phyloP scores from a whole-genome alignment of 768 basidiomycete genomes.

The Mycena kentingensis region DNA sequence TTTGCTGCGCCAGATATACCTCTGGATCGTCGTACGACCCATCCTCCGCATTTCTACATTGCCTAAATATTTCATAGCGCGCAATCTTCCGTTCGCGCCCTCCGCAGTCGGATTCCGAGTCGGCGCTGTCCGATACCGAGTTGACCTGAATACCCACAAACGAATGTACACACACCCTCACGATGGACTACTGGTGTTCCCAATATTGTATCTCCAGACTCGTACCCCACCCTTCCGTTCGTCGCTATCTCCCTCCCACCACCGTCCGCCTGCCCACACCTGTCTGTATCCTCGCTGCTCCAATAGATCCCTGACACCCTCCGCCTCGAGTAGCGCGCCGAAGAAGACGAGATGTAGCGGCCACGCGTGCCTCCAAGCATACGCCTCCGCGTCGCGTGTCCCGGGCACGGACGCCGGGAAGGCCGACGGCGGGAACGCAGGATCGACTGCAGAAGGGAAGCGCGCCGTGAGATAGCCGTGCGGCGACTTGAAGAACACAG shows the following conservation, averaged over 20 bases:
- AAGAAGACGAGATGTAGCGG: constrained; percentile 84
- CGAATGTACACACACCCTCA: too few relatives aligned
- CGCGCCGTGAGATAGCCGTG: constrained; percentile 59
- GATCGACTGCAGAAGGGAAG: constrained; percentile 68
- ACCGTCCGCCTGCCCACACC: constrained; percentile 63
- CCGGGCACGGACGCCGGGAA: constrained; percentile 56
- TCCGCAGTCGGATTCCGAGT: too few relatives aligned
- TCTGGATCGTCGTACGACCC: too few relatives aligned
- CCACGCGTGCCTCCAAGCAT: constrained; percentile 74
- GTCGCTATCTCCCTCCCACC: constrained; percentile 75
- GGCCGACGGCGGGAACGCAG: constrained; percentile 64
- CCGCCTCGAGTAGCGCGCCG: constrained; percentile 65
- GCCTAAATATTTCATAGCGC: too few relatives aligned
- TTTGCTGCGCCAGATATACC: too few relatives aligned
- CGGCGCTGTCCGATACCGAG: too few relatives aligned
- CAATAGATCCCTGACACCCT: constrained; percentile 51
- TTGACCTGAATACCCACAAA: too few relatives aligned
- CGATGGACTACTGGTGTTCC: too few relatives aligned
- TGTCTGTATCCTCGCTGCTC: constrained; percentile 60
- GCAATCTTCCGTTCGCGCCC: too few relatives aligned
- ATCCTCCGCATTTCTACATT: too few relatives aligned
- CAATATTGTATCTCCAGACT: constrained; percentile 65
- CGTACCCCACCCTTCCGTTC: constrained; percentile 67
- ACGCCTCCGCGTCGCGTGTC: constrained; percentile 28
- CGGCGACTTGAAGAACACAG: constrained; percentile 78